Conservation (phyloP, 1,139 yeast species). For the Lodderomyces parapsilosis region DNA sequence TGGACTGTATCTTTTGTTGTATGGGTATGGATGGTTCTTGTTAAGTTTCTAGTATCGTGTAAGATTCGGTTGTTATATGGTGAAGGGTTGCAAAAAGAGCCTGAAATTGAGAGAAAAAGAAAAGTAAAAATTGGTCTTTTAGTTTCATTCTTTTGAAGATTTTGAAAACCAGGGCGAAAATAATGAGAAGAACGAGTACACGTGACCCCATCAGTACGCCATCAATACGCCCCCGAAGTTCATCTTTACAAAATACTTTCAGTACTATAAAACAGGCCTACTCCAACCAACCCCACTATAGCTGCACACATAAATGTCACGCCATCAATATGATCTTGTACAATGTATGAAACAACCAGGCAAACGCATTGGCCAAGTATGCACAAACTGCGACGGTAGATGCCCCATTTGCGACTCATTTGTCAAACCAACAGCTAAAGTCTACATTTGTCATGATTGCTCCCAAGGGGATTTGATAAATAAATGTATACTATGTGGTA, state of each 20-base stretch:
- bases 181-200: not conserved
- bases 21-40: not conserved
- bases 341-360: conserved; percentile 91
- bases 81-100: not conserved
- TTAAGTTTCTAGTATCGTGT: not conserved
- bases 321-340: conserved; percentile 84
- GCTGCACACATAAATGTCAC: too few relatives aligned
- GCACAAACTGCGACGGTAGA: conserved; percentile 86
- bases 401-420: conserved; percentile 91
- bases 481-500: conserved; percentile 76
- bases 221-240: too few relatives aligned
- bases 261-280: too few relatives aligned
- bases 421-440: conserved; percentile 74
- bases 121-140: too few relatives aligned
- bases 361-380: conserved; percentile 61
- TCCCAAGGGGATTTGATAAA: conserved; percentile 65
- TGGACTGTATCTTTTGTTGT: not conserved
- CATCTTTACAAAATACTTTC: too few relatives aligned
- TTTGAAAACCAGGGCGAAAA: too few relatives aligned
- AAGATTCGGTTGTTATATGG: not conserved
- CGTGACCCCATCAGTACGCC: not conserved
- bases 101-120: conserved; percentile 2
- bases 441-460: conserved; percentile 82
- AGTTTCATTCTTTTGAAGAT: too few relatives aligned
- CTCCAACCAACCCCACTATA: too few relatives aligned